Percentiles rank a stretch among this genome's conserved stretches.
These are phyloP conservation scores for Candida michaelii DNA, from an alignment of 805 yeast genomes.

Conservation along the genomic window DNA sequence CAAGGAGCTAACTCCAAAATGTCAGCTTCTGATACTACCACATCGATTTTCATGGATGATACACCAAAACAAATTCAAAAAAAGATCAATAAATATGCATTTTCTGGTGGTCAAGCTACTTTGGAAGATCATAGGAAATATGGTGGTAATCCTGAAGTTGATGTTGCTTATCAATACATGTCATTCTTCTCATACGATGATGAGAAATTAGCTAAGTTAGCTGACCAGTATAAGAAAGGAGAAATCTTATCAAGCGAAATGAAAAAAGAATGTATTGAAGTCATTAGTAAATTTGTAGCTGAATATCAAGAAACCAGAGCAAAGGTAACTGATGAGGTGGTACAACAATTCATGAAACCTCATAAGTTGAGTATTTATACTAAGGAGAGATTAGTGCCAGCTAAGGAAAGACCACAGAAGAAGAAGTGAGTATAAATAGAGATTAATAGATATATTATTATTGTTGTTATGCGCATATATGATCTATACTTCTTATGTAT, in stretches of 20 bases:
- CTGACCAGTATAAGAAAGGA: constrained; percentile 71
- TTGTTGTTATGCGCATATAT: no score
- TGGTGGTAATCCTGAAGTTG: constrained; percentile 95
- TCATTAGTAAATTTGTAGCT: constrained; percentile 74
- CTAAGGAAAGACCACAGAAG: constrained; percentile 51
- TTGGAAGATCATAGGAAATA: constrained; percentile 84
- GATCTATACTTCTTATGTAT: no score
- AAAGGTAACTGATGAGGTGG: constrained; percentile 56
- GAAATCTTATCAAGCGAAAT: constrained; percentile 88
- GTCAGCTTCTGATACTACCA: constrained; percentile 90
- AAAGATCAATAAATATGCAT: constrained; percentile 94
- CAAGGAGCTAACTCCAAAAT: constrained; percentile 96
- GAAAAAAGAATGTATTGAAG: constrained; percentile 82
- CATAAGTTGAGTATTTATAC: constrained; percentile 77
- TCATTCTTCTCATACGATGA: constrained; percentile 91
- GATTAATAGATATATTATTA: no score
- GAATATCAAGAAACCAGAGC: constrained; percentile 81
- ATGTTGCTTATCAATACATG: constrained; percentile 91
- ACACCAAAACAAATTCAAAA: constrained; percentile 88
- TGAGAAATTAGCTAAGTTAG: constrained; percentile 61
- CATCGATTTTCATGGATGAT: constrained; percentile 94
- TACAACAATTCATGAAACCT: constrained; percentile 77
- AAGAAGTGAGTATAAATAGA: constrained; percentile 10
- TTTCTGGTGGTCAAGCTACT: constrained; percentile 88
- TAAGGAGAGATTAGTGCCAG: constrained; percentile 71